phyloP scores from a whole-genome alignment of 2,329 filamentous ascomycete species.

The Neonectria neomacrospora region DNA sequence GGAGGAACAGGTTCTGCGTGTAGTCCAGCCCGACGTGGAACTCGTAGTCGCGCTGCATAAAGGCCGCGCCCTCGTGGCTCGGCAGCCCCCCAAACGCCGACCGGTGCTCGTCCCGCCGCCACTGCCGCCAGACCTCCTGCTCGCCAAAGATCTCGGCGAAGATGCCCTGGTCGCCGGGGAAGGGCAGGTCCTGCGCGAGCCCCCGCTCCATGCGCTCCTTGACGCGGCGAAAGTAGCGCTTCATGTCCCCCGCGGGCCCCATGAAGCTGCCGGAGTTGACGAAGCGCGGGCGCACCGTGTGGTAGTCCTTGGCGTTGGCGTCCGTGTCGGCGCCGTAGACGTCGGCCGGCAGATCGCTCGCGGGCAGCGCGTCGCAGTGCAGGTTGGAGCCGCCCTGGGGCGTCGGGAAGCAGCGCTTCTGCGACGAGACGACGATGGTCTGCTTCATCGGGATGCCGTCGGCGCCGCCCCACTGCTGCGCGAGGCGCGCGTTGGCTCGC shows the following conservation, averaged over 20 bases:
- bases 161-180: slow-evolving; percentile 35
- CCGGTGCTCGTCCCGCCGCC: slow-evolving; percentile 15
- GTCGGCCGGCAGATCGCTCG: slow-evolving; percentile 36
- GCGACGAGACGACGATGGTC: slow-evolving; percentile 38
- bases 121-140: slow-evolving; percentile 50
- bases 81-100: background rate
- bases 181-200: background rate
- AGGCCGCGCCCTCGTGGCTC: background rate
- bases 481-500: slow-evolving; percentile 30
- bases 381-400: slow-evolving; percentile 30
- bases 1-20: slow-evolving; percentile 34
- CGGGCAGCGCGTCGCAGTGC: slow-evolving; percentile 41
- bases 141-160: slow-evolving; percentile 40
- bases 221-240: slow-evolving; percentile 31
- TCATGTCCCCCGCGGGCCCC: slow-evolving; percentile 36
- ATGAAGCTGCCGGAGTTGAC: slow-evolving; percentile 38
- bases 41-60: slow-evolving; percentile 37
- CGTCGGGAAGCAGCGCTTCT: slow-evolving; percentile 42
- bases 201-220: slow-evolving; percentile 28
- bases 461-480: slow-evolving; percentile 24
- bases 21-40: slow-evolving; percentile 45
- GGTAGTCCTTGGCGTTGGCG: slow-evolving; percentile 9
- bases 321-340: slow-evolving; percentile 41
- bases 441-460: slow-evolving; percentile 35
- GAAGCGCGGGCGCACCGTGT: slow-evolving; percentile 34